phyloP scores from a whole-genome alignment of 768 basidiomycete genomes.

The Termitomyces sp. region DNA sequence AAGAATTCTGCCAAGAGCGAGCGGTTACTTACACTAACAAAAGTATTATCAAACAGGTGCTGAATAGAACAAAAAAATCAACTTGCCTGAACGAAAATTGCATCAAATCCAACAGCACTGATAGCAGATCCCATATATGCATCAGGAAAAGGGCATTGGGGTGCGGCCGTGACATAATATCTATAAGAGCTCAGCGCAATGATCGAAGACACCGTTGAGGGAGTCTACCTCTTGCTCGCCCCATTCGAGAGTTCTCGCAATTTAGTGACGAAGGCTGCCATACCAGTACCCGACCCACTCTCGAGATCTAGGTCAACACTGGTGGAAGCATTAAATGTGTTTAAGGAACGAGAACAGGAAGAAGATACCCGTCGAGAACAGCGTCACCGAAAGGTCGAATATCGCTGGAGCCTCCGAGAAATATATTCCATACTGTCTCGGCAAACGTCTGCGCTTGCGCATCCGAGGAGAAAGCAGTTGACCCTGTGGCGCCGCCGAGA shows the following conservation, averaged over 20 bases:
- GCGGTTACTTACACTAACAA: conserved; percentile 9
- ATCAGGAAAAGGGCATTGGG: conserved; percentile 69
- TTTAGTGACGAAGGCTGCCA: conserved; percentile 47
- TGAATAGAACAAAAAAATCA: background rate
- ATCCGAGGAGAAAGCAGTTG: conserved; percentile 52
- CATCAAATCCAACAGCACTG: conserved; percentile 60
- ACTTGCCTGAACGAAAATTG: conserved; percentile 46
- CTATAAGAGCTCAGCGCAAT: conserved; percentile 20
- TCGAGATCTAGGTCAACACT: conserved; percentile 73
- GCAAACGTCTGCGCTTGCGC: conserved; percentile 54
- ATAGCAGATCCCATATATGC: conserved; percentile 53
- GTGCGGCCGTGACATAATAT: conserved; percentile 63
- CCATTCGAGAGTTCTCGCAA: conserved; percentile 45
- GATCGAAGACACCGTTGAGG: background rate
- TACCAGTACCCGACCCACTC: conserved; percentile 45
- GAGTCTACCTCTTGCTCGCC: conserved; percentile 45
- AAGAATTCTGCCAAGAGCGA: background rate
- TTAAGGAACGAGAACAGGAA: background rate
- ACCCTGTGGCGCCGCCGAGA: conserved; percentile 58
- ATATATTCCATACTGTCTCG: conserved; percentile 66
- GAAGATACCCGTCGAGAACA: conserved; percentile 63
- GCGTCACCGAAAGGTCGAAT: conserved; percentile 70
- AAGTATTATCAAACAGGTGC: background rate
- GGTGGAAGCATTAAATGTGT: background rate
- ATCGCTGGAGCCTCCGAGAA: conserved; percentile 51